Percentiles rank a stretch among this genome's conserved stretches.
Conservation (phyloP, 1,284 basidiomycete genomes). For the Moesziomyces sp. region DNA sequence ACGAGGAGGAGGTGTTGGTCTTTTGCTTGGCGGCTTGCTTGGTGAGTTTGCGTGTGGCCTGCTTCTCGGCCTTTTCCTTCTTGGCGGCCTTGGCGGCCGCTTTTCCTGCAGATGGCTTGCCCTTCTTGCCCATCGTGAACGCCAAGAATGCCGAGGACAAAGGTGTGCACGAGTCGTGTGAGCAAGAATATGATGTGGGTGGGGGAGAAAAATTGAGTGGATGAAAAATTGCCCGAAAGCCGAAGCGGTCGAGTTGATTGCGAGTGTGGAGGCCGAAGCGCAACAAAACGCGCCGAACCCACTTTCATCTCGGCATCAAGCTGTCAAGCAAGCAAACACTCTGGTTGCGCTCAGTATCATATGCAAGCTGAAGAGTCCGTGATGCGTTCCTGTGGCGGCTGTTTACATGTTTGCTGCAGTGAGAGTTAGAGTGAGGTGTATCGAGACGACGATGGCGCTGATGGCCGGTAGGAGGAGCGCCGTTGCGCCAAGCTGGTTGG, state of each 20-base stretch:
- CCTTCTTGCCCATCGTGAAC: conserved; percentile 62
- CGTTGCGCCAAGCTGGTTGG: neutral
- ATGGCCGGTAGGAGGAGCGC: neutral
- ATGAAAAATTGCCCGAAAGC: neutral
- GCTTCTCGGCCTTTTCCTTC: conserved; percentile 66
- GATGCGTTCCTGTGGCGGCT: neutral
- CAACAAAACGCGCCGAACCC: neutral
- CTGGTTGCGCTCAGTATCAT: neutral
- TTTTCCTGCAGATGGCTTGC: conserved; percentile 60
- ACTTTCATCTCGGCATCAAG: neutral
- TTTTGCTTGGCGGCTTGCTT: conserved; percentile 55
- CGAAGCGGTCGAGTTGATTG: neutral
- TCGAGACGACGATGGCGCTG: neutral
- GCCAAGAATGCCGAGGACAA: neutral
- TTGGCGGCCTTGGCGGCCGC: conserved; percentile 65
- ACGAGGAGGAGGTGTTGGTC: conserved; percentile 13
- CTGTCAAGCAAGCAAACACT: neutral
- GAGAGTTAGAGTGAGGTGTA: neutral
- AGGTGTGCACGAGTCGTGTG: neutral
- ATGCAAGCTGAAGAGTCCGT: neutral
- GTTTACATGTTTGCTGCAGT: too few species aligned
- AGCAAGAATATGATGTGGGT: neutral
- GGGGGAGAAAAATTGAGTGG: neutral
- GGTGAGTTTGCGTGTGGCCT: conserved; percentile 58
- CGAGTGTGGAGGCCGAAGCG: neutral